Percentiles rank a stretch among this genome's conserved stretches.
phyloP scores from a whole-genome alignment of 2,329 filamentous ascomycete genomes.

The Epichloe baconii region DNA sequence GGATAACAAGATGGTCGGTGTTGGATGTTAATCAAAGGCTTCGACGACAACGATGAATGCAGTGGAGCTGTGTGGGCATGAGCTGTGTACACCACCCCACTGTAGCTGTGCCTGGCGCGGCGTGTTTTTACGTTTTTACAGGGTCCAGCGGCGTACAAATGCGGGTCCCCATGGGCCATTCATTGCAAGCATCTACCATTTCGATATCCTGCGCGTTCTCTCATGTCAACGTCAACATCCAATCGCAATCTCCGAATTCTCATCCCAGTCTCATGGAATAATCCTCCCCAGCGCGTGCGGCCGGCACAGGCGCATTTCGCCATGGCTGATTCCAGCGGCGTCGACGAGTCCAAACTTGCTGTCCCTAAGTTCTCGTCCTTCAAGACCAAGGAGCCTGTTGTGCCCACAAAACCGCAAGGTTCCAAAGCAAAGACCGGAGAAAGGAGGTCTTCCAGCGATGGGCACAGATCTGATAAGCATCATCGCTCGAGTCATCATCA shows the following conservation, averaged over 20 bases:
- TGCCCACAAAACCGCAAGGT: conserved; percentile 21
- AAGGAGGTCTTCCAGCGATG: conserved; percentile 4
- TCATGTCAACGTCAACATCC: too few relatives aligned
- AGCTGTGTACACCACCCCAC: neutral
- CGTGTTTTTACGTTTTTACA: neutral
- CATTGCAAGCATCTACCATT: too few relatives aligned
- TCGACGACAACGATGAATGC: too few relatives aligned
- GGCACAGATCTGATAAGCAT: conserved; percentile 5
- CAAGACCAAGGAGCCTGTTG: conserved; percentile 27
- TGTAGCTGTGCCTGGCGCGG: neutral
- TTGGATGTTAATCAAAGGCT: too few relatives aligned
- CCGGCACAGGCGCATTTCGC: neutral
- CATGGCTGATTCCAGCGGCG: conserved; percentile 16
- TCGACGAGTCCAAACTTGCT: conserved; percentile 12
- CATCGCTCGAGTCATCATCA: conserved; percentile 2
- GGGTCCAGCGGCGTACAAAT: too few relatives aligned
- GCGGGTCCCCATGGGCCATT: too few relatives aligned
- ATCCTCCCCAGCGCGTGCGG: neutral
- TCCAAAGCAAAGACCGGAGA: conserved; percentile 8
- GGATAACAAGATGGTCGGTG: too few relatives aligned
- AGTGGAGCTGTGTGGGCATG: neutral
- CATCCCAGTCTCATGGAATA: neutral
- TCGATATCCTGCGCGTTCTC: too few relatives aligned
- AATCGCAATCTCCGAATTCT: too few relatives aligned
- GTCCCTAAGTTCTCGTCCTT: conserved; percentile 65